A percentile compares a stretch with the other conserved stretches of the same genome.
Conservation (phyloP, 768 basidiomycete species). For the Suillus plorans region DNA sequence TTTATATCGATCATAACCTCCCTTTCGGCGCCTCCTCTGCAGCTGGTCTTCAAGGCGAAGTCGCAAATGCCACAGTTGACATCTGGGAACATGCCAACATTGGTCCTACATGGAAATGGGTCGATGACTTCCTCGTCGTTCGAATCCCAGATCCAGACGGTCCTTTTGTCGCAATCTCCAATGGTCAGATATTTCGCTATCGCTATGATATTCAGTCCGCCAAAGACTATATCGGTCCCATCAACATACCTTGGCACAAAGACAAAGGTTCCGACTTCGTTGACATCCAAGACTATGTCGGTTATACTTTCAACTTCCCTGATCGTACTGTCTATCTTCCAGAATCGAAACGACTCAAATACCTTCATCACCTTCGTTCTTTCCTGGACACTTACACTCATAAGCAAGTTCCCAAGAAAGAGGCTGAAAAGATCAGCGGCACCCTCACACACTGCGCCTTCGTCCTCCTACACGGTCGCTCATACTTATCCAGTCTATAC, state of each 20-base stretch:
- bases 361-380: not conserved
- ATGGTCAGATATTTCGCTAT: not conserved
- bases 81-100: constrained; percentile 27
- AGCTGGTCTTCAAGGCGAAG: constrained; percentile 11
- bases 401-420: not conserved
- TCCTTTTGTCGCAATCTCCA: not conserved
- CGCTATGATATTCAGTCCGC: not conserved
- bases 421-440: constrained; percentile 25
- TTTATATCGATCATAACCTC: constrained; percentile 13
- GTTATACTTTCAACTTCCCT: constrained; percentile 31
- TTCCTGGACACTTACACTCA: not conserved
- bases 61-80: constrained; percentile 11
- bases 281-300: constrained; percentile 21
- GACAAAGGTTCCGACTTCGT: constrained; percentile 21
- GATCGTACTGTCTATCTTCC: constrained; percentile 28
- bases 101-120: constrained; percentile 8
- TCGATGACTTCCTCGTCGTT: constrained; percentile 1
- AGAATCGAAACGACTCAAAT: constrained; percentile 27
- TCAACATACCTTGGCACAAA: constrained; percentile 26
- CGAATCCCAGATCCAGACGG: not conserved
- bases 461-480: constrained; percentile 25
- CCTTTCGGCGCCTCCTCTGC: too few species aligned
- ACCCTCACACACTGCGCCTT: constrained; percentile 35
- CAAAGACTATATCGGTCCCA: constrained; percentile 6
- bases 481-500: constrained; percentile 27